Evolutionary conservation across 768 basidiomycete species (phyloP).

Genomic region (Lyophyllum semitale): DNA sequence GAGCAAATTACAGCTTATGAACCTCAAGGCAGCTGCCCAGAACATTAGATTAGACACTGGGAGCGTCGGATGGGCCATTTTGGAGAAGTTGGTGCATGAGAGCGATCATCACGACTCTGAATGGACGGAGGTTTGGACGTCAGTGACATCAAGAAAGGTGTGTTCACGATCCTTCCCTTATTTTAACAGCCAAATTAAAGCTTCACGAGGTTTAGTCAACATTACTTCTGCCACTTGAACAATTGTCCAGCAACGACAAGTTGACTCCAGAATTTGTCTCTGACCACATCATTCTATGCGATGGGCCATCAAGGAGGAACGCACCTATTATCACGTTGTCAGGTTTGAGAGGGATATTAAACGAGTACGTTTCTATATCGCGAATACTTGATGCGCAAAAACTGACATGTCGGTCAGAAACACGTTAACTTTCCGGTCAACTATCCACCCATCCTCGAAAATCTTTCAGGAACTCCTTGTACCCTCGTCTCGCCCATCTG

Average conservation of each 20-base stretch:
- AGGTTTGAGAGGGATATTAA: slow-evolving; percentile 74
- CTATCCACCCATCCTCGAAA: slow-evolving; percentile 42
- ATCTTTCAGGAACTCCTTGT: slow-evolving; percentile 38
- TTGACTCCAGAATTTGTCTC: slow-evolving; percentile 76
- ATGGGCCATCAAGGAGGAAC: slow-evolving; percentile 46
- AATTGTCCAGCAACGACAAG: slow-evolving; percentile 47
- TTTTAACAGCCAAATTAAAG: background rate
- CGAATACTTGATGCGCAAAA: background rate
- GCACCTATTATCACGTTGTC: slow-evolving; percentile 75
- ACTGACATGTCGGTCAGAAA: slow-evolving; percentile 27
- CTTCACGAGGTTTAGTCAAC: slow-evolving; percentile 56
- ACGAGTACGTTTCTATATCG: slow-evolving; percentile 47
- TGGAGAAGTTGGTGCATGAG: slow-evolving; percentile 65
- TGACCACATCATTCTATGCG: slow-evolving; percentile 79
- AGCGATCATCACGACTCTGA: slow-evolving; percentile 55
- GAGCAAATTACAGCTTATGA: slow-evolving; percentile 69
- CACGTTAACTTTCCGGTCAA: slow-evolving; percentile 44
- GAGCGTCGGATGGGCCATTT: slow-evolving; percentile 74
- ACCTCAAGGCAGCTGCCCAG: slow-evolving; percentile 74
- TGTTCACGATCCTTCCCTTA: slow-evolving; percentile 18
- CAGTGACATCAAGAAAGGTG: slow-evolving; percentile 69
- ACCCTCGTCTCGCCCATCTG: slow-evolving; percentile 33
- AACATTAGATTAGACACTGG: slow-evolving; percentile 62
- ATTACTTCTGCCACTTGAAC: slow-evolving; percentile 75
- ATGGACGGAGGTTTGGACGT: slow-evolving; percentile 71